Conservation (phyloP, 1,284 basidiomycete genomes). For the Chalciporus sp. region DNA sequence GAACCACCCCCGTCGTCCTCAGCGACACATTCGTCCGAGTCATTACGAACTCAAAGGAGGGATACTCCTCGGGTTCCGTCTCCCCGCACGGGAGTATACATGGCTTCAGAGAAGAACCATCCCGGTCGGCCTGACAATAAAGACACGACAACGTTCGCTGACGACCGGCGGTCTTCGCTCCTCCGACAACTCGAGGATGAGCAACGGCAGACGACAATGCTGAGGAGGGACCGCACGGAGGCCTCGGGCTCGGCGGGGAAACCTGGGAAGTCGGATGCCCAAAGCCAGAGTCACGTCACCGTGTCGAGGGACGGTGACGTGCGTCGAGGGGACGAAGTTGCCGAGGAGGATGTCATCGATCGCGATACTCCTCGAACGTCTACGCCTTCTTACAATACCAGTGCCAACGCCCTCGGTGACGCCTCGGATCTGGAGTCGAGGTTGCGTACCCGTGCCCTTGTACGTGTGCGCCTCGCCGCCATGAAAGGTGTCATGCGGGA, state of each 20-base stretch:
- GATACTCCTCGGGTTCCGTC: neutral
- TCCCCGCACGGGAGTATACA: neutral
- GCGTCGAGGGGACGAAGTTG: neutral
- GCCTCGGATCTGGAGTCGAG: slow-evolving; percentile 39
- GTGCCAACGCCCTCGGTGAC: neutral
- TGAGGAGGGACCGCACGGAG: neutral
- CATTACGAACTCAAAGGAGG: neutral
- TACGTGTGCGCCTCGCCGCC: slow-evolving; percentile 51
- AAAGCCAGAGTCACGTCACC: no score
- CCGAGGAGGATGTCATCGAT: neutral
- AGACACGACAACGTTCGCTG: neutral
- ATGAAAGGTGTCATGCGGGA: slow-evolving; percentile 39
- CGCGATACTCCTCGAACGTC: neutral
- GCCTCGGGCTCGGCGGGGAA: neutral
- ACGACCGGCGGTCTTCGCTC: slow-evolving; percentile 39
- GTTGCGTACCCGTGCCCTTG: slow-evolving; percentile 50
- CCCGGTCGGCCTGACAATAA: slow-evolving; percentile 1
- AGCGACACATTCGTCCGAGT: neutral
- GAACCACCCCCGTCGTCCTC: neutral
- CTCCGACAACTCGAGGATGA: slow-evolving; percentile 50
- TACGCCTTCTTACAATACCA: neutral
- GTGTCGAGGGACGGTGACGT: neutral
- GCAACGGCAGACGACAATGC: slow-evolving; percentile 34
- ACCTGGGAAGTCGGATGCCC: neutral
- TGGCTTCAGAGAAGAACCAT: neutral